phyloP scores from a whole-genome alignment of 2,329 filamentous ascomycete species.

The Hypoxylon sp. region DNA sequence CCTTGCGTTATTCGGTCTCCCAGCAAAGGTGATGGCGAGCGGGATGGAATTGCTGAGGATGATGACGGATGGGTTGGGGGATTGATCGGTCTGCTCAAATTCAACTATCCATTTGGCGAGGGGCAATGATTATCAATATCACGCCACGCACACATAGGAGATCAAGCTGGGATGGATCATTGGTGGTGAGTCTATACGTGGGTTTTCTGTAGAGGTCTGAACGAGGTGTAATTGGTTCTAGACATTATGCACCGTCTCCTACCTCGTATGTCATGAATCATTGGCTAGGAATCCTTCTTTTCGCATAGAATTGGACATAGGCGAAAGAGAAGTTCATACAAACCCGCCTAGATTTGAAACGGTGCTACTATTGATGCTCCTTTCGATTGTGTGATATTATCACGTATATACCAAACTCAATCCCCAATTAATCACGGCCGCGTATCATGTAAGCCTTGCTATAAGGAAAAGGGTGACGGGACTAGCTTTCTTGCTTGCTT shows the following conservation, averaged over 20 bases:
- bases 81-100: slow-evolving; percentile 92
- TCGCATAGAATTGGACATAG: slow-evolving; percentile 4
- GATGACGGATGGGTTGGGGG: slow-evolving; percentile 98
- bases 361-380: not conserved
- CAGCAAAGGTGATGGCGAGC: slow-evolving; percentile 59
- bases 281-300: no score
- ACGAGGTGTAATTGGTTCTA: not conserved
- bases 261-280: not conserved
- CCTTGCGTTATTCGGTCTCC: slow-evolving; percentile 85
- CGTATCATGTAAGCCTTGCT: not conserved
- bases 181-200: not conserved
- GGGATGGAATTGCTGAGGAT: slow-evolving; percentile 64
- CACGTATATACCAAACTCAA: not conserved
- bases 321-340: not conserved
- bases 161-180: not conserved
- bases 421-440: not conserved
- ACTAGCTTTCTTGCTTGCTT: not conserved
- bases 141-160: not conserved
- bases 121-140: slow-evolving; percentile 28
- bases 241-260: not conserved
- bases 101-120: slow-evolving; percentile 93
- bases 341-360: not conserved
- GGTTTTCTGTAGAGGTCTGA: not conserved
- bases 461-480: not conserved
- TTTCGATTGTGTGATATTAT: not conserved